Percentiles rank a stretch among this genome's conserved stretches.
These are phyloP conservation scores for Tolypocladium pustulatum DNA, from an alignment of 2,329 filamentous ascomycete genomes.

Conservation along the genomic window DNA sequence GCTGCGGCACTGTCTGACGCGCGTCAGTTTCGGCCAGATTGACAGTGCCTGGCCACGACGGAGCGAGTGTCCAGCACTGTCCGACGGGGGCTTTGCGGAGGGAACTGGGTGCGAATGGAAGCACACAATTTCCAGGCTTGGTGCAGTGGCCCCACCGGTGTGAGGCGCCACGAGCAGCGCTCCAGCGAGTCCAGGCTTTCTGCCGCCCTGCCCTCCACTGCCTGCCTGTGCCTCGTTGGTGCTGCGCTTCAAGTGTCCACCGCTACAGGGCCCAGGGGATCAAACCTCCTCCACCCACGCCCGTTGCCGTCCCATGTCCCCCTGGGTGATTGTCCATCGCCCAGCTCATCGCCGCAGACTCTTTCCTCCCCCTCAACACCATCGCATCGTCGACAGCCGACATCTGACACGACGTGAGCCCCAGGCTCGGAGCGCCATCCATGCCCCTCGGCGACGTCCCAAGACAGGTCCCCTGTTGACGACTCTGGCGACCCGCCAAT, in stretches of 20 bases:
- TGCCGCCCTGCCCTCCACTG: not conserved
- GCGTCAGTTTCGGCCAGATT: not conserved
- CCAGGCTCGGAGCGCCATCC: not conserved
- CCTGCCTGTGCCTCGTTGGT: not conserved
- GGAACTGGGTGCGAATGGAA: not conserved
- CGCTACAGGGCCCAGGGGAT: not conserved
- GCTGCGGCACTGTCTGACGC: not conserved
- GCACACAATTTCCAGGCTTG: not conserved
- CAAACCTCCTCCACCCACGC: not conserved
- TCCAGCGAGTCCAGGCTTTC: not conserved
- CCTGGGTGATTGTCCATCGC: not conserved
- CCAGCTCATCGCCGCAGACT: not conserved
- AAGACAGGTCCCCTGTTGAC: not conserved
- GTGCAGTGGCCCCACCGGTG: not conserved
- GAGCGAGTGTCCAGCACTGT: not conserved
- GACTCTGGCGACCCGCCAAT: not conserved
- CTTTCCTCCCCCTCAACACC: not conserved
- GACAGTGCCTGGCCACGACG: not conserved
- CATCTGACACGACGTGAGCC: not conserved
- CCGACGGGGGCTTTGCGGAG: not conserved
- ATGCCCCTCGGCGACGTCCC: not conserved
- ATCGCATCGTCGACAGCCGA: not conserved
- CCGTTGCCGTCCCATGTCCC: not conserved
- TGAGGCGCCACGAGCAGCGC: not conserved
- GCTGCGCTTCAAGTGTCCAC: not conserved